These are phyloP conservation scores for Pseudocohnilembus persalinus DNA, from an alignment of 169 alveolate species.

Conservation along the genomic window DNA sequence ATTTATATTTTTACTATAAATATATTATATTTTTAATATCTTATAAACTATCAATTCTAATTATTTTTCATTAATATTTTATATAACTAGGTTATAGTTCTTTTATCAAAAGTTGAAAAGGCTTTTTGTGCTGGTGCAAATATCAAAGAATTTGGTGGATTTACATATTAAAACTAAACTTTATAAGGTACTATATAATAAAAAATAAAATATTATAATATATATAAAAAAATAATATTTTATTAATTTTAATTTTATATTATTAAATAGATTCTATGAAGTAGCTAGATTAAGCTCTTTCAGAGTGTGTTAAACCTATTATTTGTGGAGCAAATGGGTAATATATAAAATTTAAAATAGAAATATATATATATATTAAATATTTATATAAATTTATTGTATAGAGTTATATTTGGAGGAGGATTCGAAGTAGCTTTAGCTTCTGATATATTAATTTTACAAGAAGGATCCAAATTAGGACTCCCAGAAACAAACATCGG, in stretches of 20 bases:
- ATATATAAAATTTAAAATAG: neutral
- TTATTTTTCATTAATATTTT: too few relatives aligned
- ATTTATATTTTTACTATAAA: too few relatives aligned
- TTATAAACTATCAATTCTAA: too few relatives aligned
- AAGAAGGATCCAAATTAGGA: conserved; percentile 75
- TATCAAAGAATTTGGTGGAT: conserved; percentile 6
- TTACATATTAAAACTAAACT: neutral
- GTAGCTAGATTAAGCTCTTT: conserved; percentile 1
- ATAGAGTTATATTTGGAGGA: conserved; percentile 13
- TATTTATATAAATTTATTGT: neutral
- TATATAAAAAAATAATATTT: too few relatives aligned
- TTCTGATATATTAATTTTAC: conserved; percentile 70
- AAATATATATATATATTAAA: neutral
- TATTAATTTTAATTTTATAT: too few relatives aligned
- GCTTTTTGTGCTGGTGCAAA: conserved; percentile 35
- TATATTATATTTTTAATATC: too few relatives aligned
- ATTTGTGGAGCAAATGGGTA: conserved; percentile 4
- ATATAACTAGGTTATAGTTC: conserved; percentile 11
- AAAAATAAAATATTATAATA: too few relatives aligned
- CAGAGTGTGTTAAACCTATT: conserved; percentile 2
- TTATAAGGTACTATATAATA: neutral
- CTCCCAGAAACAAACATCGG: conserved; percentile 80
- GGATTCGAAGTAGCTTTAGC: conserved; percentile 68
- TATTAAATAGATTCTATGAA: conserved; percentile 7
- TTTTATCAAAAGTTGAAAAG: conserved; percentile 18